Percentiles rank a stretch among this genome's conserved stretches.
These are phyloP conservation scores for Byssoonygena ceratinophila DNA, from an alignment of 2,329 filamentous ascomycete species.

Conservation along the genomic window DNA sequence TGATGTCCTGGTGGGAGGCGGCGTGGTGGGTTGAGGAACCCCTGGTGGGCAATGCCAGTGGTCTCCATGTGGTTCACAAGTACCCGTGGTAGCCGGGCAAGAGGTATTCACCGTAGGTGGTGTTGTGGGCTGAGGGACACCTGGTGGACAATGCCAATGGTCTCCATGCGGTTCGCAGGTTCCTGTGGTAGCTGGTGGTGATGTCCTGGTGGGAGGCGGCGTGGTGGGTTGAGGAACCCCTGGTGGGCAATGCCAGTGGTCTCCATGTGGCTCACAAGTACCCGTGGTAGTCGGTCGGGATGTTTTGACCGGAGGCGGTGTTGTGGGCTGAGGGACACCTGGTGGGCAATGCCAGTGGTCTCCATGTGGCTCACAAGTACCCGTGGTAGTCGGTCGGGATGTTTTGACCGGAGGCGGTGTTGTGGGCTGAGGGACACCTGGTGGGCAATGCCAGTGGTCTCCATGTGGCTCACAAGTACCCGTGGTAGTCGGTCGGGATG, in stretches of 20 bases:
- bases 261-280: background rate
- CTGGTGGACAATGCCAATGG: slow-evolving; percentile 6
- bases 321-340: background rate
- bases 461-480: background rate
- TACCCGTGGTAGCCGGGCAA: background rate
- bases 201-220: background rate
- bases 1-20: background rate
- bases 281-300: background rate
- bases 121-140: slow-evolving; percentile 5
- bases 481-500: background rate
- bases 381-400: background rate
- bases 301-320: background rate
- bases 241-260: background rate
- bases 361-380: background rate
- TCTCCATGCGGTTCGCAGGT: background rate
- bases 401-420: background rate
- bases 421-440: slow-evolving; percentile 2
- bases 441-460: slow-evolving; percentile 8
- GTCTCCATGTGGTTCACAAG: background rate
- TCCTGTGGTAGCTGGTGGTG: background rate
- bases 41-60: background rate
- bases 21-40: background rate
- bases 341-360: slow-evolving; percentile 3
- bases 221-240: background rate
- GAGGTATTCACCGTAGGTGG: background rate